Conservation (phyloP, 2,329 filamentous ascomycete genomes). For the Fusarium brevicatenulatum region DNA sequence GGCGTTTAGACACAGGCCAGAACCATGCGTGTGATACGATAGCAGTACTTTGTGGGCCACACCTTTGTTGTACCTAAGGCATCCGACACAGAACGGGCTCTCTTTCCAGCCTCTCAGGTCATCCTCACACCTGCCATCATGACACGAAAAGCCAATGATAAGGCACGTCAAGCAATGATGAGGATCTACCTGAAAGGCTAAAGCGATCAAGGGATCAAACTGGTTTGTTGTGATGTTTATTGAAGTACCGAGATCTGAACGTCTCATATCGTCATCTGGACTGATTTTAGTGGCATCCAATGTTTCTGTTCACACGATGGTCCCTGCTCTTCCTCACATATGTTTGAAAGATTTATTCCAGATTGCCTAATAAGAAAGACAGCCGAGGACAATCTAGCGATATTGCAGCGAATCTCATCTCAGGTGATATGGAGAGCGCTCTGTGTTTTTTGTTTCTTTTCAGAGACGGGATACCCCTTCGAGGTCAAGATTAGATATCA, state of each 20-base stretch:
- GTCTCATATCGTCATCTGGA: neutral
- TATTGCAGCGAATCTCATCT: neutral
- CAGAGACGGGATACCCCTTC: slow-evolving; percentile 5
- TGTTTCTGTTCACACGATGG: slow-evolving; percentile 12
- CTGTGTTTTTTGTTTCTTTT: neutral
- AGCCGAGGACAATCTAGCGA: slow-evolving; percentile 17
- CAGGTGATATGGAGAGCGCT: neutral
- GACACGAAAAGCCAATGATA: slow-evolving; percentile 1
- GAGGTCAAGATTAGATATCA: neutral
- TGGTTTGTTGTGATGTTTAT: neutral
- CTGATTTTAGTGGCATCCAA: neutral
- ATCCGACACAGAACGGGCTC: slow-evolving; percentile 18
- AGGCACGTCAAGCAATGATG: neutral
- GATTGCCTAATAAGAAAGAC: slow-evolving; percentile 10
- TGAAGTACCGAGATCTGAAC: neutral
- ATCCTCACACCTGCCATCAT: slow-evolving; percentile 16
- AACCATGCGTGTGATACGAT: neutral
- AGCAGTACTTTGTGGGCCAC: slow-evolving; percentile 14
- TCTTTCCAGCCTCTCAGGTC: slow-evolving; percentile 3
- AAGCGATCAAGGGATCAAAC: neutral
- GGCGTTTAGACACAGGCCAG: neutral
- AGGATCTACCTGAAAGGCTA: neutral
- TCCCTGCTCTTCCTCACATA: slow-evolving; percentile 12
- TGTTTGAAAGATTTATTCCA: slow-evolving; percentile 9
- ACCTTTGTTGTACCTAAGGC: slow-evolving; percentile 12